Evolutionary conservation across 2,329 filamentous ascomycete species (phyloP).

Genomic region (Colletotrichum cuscutae): DNA sequence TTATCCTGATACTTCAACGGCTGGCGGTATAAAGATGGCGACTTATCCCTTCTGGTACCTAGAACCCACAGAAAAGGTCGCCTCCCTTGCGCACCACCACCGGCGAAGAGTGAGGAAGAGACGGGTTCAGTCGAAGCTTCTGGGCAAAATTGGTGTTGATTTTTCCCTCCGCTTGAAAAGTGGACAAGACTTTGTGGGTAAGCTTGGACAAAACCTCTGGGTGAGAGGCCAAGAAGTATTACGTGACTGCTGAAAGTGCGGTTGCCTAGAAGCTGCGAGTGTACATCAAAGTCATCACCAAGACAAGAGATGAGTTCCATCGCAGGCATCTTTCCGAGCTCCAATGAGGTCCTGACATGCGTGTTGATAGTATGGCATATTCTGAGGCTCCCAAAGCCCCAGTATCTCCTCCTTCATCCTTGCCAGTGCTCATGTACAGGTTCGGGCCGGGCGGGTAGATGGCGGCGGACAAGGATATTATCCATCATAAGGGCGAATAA

Average conservation of each 20-base stretch:
- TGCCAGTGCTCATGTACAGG: too few species aligned
- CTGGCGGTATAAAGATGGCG: not conserved
- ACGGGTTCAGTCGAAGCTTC: not conserved
- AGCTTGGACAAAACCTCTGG: not conserved
- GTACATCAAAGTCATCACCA: too few species aligned
- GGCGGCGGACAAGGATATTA: too few species aligned
- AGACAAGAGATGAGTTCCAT: too few species aligned
- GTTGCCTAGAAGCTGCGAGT: not conserved
- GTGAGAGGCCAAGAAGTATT: not conserved
- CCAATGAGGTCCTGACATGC: too few species aligned
- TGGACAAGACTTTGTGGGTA: not conserved
- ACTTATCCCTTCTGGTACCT: not conserved
- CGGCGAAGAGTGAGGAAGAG: not conserved
- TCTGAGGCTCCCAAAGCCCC: too few species aligned
- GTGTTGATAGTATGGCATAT: too few species aligned
- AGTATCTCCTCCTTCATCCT: too few species aligned
- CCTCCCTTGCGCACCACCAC: not conserved
- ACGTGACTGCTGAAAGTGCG: not conserved
- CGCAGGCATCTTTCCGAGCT: too few species aligned
- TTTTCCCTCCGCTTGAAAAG: not conserved
- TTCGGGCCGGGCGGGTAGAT: too few species aligned
- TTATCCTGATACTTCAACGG: not conserved
- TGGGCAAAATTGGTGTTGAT: not conserved
- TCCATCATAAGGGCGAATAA: too few species aligned
- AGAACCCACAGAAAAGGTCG: not conserved